These are phyloP conservation scores for Fusarium palustre DNA, from an alignment of 2,329 filamentous ascomycete genomes.

Conservation along the genomic window DNA sequence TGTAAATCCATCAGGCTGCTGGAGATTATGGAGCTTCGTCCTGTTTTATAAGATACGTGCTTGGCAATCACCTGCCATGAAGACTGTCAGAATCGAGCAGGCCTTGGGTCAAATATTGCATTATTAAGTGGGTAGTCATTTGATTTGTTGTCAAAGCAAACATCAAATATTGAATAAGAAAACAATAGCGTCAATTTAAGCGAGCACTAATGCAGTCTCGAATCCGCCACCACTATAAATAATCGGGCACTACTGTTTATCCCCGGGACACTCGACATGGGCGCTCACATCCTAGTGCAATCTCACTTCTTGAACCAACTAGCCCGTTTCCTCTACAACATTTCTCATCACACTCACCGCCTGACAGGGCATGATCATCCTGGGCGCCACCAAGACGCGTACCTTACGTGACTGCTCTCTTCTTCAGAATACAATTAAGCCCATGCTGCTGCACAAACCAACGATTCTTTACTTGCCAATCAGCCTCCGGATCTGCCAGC, in stretches of 20 bases:
- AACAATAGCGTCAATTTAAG: not conserved
- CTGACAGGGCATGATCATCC: too few species aligned
- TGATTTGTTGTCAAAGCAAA: not conserved
- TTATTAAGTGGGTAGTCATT: not conserved
- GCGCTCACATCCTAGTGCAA: not conserved
- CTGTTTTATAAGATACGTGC: too few species aligned
- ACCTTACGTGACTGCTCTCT: not conserved
- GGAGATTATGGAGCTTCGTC: too few species aligned
- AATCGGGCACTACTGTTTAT: not conserved
- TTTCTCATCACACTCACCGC: too few species aligned
- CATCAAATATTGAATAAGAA: not conserved
- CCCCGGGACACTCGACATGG: too few species aligned
- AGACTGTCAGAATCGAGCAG: too few species aligned
- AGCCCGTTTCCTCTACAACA: too few species aligned
- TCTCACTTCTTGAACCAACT: not conserved
- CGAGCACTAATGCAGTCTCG: not conserved
- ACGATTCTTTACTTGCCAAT: not conserved
- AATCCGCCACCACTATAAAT: not conserved
- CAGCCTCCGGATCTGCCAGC: not conserved
- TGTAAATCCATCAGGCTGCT: too few species aligned
- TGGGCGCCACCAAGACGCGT: too few species aligned
- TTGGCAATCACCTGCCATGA: too few species aligned
- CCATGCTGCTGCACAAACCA: slow-evolving; percentile 10
- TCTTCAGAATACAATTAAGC: not conserved
- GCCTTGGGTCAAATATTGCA: not conserved